Base-by-base conservation (phyloP, 139 green algal genomes). In the Chlorella sp. region DNA sequence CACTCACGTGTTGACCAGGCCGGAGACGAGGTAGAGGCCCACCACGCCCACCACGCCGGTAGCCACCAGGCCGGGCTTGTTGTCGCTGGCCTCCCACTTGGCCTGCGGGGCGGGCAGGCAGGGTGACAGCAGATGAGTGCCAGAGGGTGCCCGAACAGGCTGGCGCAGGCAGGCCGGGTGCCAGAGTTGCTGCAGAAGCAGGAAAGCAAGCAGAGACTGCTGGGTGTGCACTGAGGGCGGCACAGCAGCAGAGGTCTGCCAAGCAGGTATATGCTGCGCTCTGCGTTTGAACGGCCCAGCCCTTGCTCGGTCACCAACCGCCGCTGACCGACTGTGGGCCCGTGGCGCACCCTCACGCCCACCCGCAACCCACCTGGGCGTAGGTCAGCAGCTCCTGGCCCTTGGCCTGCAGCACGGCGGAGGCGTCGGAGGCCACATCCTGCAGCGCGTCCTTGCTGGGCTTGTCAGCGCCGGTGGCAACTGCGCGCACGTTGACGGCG, bases 61-160 rank as follows among this genome's bases (percentile, higher is more conserved):
- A n/a, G 82, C 87, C 4, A 90, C 72, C 5, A 90, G 67, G 51
- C 47, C 75, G 62, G 84, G 84, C 87, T 90, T 90, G 63, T 87
- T 88, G 47, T 90, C 78, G 60, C 86, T 86, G 13, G 28, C 76
- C 67, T 90, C 87, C 87, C 87, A 90, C 74, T 85, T 80, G 72
- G 72, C 47, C 81, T 86, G 68, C 55, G 11, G 55, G 44, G 21
- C 5, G 30, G 36, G 18, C 78, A 34, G 16, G 51, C 34, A 30
- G 56, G 47, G 25, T 74, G 51, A 30, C 18, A 64, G 57, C 4
- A 64, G 9, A 4, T 64, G 7, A 64, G 16, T n/a, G n/a, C n/a
- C n/a, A n/a, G n/a, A n/a, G n/a, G n/a, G n/a, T n/a, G n/a, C n/a
- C n/a, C n/a, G n/a, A n/a, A n/a, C n/a, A n/a, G n/a, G n/a, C n/a